These are phyloP conservation scores for Neospermospora avenae DNA, from an alignment of 2,329 filamentous ascomycete genomes.

Conservation along the genomic window DNA sequence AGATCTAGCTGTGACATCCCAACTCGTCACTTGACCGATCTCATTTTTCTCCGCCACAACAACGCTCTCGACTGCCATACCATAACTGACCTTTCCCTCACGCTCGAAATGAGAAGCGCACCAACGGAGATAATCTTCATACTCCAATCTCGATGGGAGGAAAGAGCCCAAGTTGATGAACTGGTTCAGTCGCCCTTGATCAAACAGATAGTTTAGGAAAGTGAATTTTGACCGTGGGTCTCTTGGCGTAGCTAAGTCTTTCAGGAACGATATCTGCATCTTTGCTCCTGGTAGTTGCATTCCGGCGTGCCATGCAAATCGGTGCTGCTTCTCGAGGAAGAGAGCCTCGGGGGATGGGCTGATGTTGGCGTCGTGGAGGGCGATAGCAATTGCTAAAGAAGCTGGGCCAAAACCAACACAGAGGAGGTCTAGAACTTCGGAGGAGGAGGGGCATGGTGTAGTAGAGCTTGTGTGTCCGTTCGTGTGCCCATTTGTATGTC, in stretches of 20 bases:
- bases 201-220: slow-evolving; percentile 90
- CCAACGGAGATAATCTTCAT: slow-evolving; percentile 95
- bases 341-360: slow-evolving; percentile 64
- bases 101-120: slow-evolving; percentile 75
- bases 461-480: slow-evolving; percentile 2
- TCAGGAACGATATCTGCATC: slow-evolving; percentile 98
- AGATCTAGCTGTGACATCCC: slow-evolving; percentile 31
- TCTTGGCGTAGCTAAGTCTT: slow-evolving; percentile 86
- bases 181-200: slow-evolving; percentile 75
- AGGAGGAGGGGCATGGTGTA: slow-evolving; percentile 5
- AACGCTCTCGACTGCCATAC: slow-evolving; percentile 68
- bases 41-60: slow-evolving; percentile 9
- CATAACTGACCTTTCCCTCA: slow-evolving; percentile 60
- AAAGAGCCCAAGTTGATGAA: slow-evolving; percentile 93
- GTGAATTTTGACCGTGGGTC: slow-evolving; percentile 90
- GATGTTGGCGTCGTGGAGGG: slow-evolving; percentile 73
- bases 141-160: slow-evolving; percentile 80
- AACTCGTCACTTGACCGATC: slow-evolving; percentile 32
- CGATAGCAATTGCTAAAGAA: slow-evolving; percentile 83
- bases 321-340: slow-evolving; percentile 81
- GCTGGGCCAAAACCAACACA: slow-evolving; percentile 93
- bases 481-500: slow-evolving; percentile 9
- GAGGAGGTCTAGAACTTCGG: slow-evolving; percentile 65
- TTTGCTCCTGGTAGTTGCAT: slow-evolving; percentile 91
- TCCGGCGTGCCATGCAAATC: slow-evolving; percentile 89